Conservation (phyloP, 768 basidiomycete genomes). For the Tricholomella constricta region DNA sequence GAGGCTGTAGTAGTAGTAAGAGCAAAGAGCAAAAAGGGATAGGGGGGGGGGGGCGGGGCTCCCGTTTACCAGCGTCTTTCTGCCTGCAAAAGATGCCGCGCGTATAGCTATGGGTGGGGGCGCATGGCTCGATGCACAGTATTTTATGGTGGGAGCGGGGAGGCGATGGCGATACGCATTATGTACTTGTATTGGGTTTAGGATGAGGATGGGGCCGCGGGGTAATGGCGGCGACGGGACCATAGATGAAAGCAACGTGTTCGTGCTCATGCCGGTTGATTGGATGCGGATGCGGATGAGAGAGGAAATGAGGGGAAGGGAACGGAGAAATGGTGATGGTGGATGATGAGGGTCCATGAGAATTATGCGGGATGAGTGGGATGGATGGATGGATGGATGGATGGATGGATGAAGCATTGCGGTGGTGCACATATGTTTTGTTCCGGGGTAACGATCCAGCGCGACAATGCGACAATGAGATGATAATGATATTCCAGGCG, state of each 20-base stretch:
- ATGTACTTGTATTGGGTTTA: not conserved
- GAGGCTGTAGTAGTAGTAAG: no score
- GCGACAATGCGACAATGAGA: not conserved
- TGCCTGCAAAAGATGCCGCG: not conserved
- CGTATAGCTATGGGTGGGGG: not conserved
- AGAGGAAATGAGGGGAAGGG: not conserved
- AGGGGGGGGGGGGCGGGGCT: not conserved
- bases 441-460: not conserved
- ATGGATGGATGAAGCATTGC: constrained; percentile 1
- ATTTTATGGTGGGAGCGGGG: not conserved
- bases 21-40: no score
- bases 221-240: not conserved
- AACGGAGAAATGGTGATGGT: not conserved
- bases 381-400: not conserved
- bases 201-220: not conserved
- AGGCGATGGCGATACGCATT: not conserved
- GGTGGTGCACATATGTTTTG: not conserved
- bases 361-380: not conserved
- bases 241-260: not conserved
- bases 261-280: not conserved
- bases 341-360: not conserved
- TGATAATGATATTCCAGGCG: not conserved
- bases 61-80: not conserved
- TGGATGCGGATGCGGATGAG: not conserved
- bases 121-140: not conserved